These are phyloP conservation scores for Penicillium sp. DNA, from an alignment of 2,329 filamentous ascomycete genomes.

Conservation along the genomic window DNA sequence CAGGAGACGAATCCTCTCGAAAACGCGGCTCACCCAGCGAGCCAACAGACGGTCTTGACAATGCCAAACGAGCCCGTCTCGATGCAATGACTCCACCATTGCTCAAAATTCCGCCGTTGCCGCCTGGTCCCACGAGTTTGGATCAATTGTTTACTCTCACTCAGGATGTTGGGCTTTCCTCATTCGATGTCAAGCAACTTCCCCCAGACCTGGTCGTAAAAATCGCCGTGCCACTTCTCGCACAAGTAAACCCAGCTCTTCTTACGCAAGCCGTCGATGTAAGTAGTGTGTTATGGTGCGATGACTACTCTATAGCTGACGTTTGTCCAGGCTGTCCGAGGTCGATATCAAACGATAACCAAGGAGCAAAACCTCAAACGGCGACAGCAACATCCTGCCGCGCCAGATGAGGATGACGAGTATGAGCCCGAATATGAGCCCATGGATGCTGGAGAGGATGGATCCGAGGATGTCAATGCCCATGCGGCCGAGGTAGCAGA, in stretches of 20 bases:
- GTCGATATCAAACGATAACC: constrained; percentile 34
- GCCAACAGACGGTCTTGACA: constrained; percentile 65
- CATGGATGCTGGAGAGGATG: constrained; percentile 49
- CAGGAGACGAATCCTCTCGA: constrained; percentile 67
- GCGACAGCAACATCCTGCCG: constrained; percentile 25
- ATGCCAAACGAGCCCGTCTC: constrained; percentile 73
- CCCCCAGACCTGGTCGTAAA: constrained; percentile 69
- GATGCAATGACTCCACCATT: constrained; percentile 47
- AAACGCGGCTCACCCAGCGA: constrained; percentile 71
- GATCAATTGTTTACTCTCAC: constrained; percentile 85
- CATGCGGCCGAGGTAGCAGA: constrained; percentile 71
- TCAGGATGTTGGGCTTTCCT: constrained; percentile 63
- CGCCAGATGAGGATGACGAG: constrained; percentile 71
- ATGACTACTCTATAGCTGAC: constrained; percentile 10
- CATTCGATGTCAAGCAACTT: constrained; percentile 77
- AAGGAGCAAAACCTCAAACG: constrained; percentile 34
- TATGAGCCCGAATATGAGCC: constrained; percentile 84
- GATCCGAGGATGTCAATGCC: constrained; percentile 54
- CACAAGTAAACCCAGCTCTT: constrained; percentile 61
- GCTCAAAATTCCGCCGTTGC: constrained; percentile 61
- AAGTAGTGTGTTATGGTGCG: constrained; percentile 24
- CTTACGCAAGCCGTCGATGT: constrained; percentile 69
- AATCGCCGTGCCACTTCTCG: constrained; percentile 74
- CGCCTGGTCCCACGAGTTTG: constrained; percentile 68
- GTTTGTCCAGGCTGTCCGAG: constrained; percentile 33